Evolutionary conservation across 163 green algal genomes (phyloP), one percentile per base, ranked within the genome.

Genomic region (Coccomyxa subellipsoidea): DNA sequence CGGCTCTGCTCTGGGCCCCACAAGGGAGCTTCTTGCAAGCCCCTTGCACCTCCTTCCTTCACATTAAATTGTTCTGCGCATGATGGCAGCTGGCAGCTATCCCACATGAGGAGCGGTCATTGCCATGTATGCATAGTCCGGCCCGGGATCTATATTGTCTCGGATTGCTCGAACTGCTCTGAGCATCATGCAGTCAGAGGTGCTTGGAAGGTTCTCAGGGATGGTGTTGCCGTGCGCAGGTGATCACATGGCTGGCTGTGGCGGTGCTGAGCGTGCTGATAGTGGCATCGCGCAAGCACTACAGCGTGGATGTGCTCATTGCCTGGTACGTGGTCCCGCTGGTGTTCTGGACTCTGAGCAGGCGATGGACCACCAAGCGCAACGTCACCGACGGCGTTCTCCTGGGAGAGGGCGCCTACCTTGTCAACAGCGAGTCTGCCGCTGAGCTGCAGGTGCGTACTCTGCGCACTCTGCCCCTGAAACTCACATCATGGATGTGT

Each of bases 241-340:
- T 84, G 0, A 72, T 96, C 12, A 88, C 81, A 3, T 98, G 94
- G 94, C 59, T 90, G 27, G 77, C 85, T 7, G 92, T 91, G 25
- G 86, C 83, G 0, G 69, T 91, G n/a, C 84, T 97, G 78, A 92
- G 87, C 10, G 69, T 95, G 2, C 92, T 97, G 54, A 98, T 98
- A 79, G 85, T 98, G 0, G 94, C 95, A 9, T 95, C 91, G 25
- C 88, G 92, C 38, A 98, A 98, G 88, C 95, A 98, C 89, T 98
- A 98, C 88, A 94, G 88, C 2, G 93, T 96, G 69, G 92, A 96
- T 73, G 88, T 96, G 29, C 81, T 89, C 37, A 80, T 89, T 0
- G 79, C 85, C 2, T 89, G 82, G 76, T 93, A 93, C 77, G 88
- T 87, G 0, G 90, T 93, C 36, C 91, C 91, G 0, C 84, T 94